Evolutionary conservation across 768 basidiomycete genomes (phyloP), one percentile per base, ranked within the genome.

Genomic region (Terana coerulea): DNA sequence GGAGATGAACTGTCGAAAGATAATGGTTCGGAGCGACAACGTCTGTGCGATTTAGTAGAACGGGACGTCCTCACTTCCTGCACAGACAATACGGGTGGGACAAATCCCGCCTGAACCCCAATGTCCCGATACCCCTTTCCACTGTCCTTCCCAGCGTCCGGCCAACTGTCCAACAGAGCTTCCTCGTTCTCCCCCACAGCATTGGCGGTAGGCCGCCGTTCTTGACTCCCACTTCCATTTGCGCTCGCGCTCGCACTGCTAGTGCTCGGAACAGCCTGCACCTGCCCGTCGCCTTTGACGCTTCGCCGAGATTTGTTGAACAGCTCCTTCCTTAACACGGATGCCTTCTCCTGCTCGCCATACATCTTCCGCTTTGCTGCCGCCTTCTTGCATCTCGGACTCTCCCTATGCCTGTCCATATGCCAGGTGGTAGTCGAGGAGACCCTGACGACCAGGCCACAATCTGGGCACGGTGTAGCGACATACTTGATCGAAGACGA

Each of bases 1-100:
- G 9, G 14, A 30, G 9, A 21, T n/a, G 15, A n/a, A 19, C 28
- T 21, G 21, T 17, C 19, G 22, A 21, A 34, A n/a, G n/a, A n/a
- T n/a, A n/a, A n/a, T n/a, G 45, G 45, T 19, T 46, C 45, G 15
- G 45, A 46, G 8, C 24, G 45, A 33, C 30, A 46, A 10, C 45
- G 45, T 34, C 45, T 29, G 8, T 10, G 15, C 29, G 30, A 17
- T 33, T 22, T 31, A 19, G n/a, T n/a, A n/a, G n/a, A n/a, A n/a
- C 30, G 30, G 5, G 30, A 6, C 11, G 3, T 33, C n/a, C 22
- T 17, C 17, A 30, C 17, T 14, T 6, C 28, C 7, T 12, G 15
- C 3, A 33, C 29, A 17, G 17, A 12, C 22, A 17, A 5, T 46
- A 19, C 17, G 14, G 30, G 30, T n/a, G 34, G 12, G n/a, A 46